Evolutionary conservation across 2,329 filamentous ascomycete species (phyloP), one percentile per base, ranked within the genome.

Genomic region (Pseudocercospora fuligena): DNA sequence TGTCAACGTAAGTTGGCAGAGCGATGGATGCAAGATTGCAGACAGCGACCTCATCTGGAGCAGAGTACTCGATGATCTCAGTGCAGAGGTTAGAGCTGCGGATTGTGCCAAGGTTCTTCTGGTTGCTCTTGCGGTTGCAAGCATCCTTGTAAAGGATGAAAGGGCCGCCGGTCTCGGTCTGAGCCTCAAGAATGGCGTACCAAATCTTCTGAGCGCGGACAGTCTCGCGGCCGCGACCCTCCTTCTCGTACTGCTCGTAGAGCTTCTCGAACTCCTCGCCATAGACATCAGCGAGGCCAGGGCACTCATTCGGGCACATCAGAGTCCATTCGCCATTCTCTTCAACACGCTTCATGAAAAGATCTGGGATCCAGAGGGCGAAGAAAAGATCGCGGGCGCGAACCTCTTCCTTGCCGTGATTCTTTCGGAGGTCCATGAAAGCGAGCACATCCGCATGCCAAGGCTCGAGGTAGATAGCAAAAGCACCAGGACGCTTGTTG

Each of bases 61-160:
- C 93, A 72, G 87, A 96, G 86, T 97, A 99, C 85, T 99, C 95
- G 72, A 99, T 88, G 75, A 99, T 99, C 83, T 99, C 95, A 60
- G 94, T 98, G 89, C 95, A 99, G 58, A 99, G 87, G 82, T 99
- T 99, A 77, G 95, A 99, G 86, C 93, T 97, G 81, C 93, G 93
- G 76, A 99, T 99, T 69, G 94, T 97, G 72, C 95, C 95, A 33
- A 99, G 87, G 83, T 99, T 99, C 90, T 99, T 98, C 85, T 99
- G 95, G 88, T 99, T 99, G 87, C 94, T 97, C 91, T 99, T 99
- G 80, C 89, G 89, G 88, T 99, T 99, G 89, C 92, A 94, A 77
- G 90, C 88, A 82, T 99, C 95, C 87, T 99, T 99, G 90, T 99
- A 99, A 67, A 98, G 90, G 93, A 99, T 99, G 84, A 97, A 99